phyloP scores from a whole-genome alignment of 1,284 basidiomycete genomes.

The Ustilago sp. region DNA sequence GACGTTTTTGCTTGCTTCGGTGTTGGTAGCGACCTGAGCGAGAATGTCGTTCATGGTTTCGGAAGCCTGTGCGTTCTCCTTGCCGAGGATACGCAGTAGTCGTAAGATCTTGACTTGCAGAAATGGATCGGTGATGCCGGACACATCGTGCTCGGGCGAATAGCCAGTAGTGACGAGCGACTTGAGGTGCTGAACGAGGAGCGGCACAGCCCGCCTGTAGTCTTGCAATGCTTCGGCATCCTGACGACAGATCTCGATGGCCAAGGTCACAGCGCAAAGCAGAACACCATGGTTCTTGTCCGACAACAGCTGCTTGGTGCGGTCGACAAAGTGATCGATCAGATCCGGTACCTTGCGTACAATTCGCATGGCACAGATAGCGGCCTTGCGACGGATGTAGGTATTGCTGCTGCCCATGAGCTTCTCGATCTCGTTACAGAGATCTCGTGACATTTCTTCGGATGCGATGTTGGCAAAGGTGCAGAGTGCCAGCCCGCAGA shows the following conservation, averaged over 20 bases:
- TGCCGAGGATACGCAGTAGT: slow-evolving; percentile 88
- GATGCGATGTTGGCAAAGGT: slow-evolving; percentile 99
- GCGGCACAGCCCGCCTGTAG: slow-evolving; percentile 90
- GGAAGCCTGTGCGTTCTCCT: slow-evolving; percentile 83
- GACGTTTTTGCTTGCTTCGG: slow-evolving; percentile 96
- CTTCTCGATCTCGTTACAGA: slow-evolving; percentile 86
- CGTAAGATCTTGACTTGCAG: slow-evolving; percentile 96
- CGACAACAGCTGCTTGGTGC: slow-evolving; percentile 89
- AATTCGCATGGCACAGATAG: slow-evolving; percentile 94
- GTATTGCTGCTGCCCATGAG: slow-evolving; percentile 96
- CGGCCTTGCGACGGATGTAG: slow-evolving; percentile 99
- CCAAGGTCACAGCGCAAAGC: slow-evolving; percentile 90
- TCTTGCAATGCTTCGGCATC: slow-evolving; percentile 82
- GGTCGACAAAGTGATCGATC: slow-evolving; percentile 88
- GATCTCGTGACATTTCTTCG: slow-evolving; percentile 73
- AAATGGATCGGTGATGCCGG: slow-evolving; percentile 98
- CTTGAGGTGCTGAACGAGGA: slow-evolving; percentile 95
- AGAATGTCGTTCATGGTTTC: slow-evolving; percentile 99
- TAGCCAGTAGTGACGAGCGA: slow-evolving; percentile 95
- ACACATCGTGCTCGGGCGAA: slow-evolving; percentile 99
- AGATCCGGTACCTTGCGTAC: slow-evolving; percentile 97
- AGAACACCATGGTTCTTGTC: slow-evolving; percentile 98
- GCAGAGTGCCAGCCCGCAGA: slow-evolving; percentile 94
- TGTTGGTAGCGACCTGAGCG: slow-evolving; percentile 98
- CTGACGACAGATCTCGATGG: slow-evolving; percentile 90